phyloP scores from a whole-genome alignment of 768 basidiomycete species.

The Tricholoma bakamatsutake region DNA sequence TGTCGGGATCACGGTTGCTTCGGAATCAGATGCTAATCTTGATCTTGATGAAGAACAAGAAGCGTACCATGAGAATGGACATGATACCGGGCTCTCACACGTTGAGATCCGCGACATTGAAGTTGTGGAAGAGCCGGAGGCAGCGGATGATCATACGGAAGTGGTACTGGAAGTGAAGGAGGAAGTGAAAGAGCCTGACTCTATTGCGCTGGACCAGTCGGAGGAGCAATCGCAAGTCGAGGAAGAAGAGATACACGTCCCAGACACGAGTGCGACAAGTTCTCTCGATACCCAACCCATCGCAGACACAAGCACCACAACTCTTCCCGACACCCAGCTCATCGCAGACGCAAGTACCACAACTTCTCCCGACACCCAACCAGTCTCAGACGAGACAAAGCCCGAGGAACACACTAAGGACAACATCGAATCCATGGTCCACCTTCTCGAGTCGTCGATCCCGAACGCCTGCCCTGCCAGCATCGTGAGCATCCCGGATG shows the following conservation, averaged over 20 bases:
- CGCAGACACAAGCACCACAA: conserved; percentile 1
- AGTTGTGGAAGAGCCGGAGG: neutral
- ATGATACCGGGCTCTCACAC: neutral
- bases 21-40: conserved; percentile 2
- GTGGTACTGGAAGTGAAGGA: neutral
- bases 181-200: neutral
- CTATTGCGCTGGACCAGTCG: neutral
- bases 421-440: conserved; percentile 62
- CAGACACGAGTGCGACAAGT: neutral
- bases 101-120: neutral
- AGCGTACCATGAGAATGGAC: conserved; percentile 5
- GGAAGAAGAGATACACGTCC: neutral
- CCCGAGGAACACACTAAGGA: conserved; percentile 18
- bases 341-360: neutral
- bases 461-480: conserved; percentile 36
- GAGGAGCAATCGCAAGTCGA: neutral
- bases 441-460: conserved; percentile 48
- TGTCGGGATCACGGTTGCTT: neutral
- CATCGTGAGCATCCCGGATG: conserved; percentile 47
- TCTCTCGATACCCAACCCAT: conserved; percentile 7
- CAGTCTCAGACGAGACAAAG: conserved; percentile 13
- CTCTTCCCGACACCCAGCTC: conserved; percentile 2
- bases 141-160: neutral
- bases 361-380: conserved; percentile 1
- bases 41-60: conserved; percentile 4